Percentiles rank a stretch among this genome's conserved stretches.
Evolutionary conservation across 2,329 filamentous ascomycete genomes (phyloP).

Genomic region (Calonectria honghensis): DNA sequence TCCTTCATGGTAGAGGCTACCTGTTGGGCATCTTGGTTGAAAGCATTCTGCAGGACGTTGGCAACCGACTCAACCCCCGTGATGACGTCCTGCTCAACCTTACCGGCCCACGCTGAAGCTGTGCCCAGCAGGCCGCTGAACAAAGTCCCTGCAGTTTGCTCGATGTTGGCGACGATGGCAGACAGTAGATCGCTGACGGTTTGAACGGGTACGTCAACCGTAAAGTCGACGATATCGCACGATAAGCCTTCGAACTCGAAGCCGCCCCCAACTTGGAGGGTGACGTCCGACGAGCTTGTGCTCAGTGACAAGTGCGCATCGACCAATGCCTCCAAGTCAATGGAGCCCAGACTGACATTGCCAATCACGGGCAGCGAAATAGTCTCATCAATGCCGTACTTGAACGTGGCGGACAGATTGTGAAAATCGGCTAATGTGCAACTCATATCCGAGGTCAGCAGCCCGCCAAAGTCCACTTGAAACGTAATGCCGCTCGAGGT

Average conservation of each 20-base stretch:
- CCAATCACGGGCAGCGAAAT: conserved; percentile 19
- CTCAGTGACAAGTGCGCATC: conserved; percentile 18
- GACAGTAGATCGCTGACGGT: conserved; percentile 19
- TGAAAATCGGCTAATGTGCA: conserved; percentile 26
- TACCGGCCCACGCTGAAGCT: conserved; percentile 22
- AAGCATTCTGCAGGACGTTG: conserved; percentile 20
- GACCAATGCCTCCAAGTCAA: neutral
- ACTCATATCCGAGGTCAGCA: conserved; percentile 10
- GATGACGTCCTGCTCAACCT: conserved; percentile 26
- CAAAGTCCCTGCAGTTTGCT: conserved; percentile 11
- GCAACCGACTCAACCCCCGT: conserved; percentile 16
- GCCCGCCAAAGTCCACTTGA: conserved; percentile 1
- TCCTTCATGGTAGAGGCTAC: conserved; percentile 26
- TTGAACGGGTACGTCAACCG: conserved; percentile 8
- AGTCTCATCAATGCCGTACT: conserved; percentile 20
- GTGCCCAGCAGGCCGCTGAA: conserved; percentile 15
- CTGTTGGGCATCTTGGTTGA: conserved; percentile 10
- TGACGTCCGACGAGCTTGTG: neutral
- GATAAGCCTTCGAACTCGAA: conserved; percentile 24
- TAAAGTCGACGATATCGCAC: conserved; percentile 12
- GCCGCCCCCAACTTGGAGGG: conserved; percentile 9
- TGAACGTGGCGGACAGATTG: conserved; percentile 16
- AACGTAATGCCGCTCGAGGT: conserved; percentile 23
- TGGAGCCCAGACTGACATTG: conserved; percentile 21
- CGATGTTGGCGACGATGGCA: conserved; percentile 22